phyloP scores from a whole-genome alignment of 2,329 filamentous ascomycete genomes.

The Colletotrichum musae region DNA sequence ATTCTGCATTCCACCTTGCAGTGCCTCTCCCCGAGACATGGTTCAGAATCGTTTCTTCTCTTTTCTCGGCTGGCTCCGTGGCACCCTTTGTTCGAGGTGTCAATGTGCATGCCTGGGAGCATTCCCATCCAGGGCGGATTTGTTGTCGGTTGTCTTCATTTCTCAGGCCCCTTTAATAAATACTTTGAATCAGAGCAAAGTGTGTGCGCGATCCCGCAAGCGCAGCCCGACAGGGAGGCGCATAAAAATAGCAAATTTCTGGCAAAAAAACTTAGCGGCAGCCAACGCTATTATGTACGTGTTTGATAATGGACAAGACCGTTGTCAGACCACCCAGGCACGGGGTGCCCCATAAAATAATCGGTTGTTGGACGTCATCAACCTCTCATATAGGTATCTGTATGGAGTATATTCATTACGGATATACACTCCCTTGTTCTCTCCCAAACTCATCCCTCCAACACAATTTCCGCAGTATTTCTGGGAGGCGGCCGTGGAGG shows the following conservation, averaged over 20 bases:
- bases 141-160: neutral
- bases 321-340: slow-evolving; percentile 35
- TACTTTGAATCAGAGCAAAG: neutral
- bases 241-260: slow-evolving; percentile 30
- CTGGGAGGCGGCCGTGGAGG: too few relatives aligned
- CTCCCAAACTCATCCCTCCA: neutral
- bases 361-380: slow-evolving; percentile 33
- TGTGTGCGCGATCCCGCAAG: neutral
- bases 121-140: slow-evolving; percentile 17
- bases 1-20: slow-evolving; percentile 17
- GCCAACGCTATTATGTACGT: slow-evolving; percentile 24
- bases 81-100: slow-evolving; percentile 14
- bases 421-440: too few relatives aligned
- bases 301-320: slow-evolving; percentile 22
- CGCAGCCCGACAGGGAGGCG: slow-evolving; percentile 8
- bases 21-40: slow-evolving; percentile 23
- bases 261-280: slow-evolving; percentile 14
- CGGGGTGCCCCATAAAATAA: slow-evolving; percentile 21
- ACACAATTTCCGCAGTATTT: slow-evolving; percentile 7
- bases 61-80: neutral
- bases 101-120: slow-evolving; percentile 15
- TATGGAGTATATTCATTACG: too few relatives aligned
- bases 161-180: neutral
- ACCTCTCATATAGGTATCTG: too few relatives aligned
- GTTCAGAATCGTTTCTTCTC: slow-evolving; percentile 22